These are phyloP conservation scores for Hondaea fermentalgiana DNA, from an alignment of 108 stramenopile genomes.

Conservation along the genomic window DNA sequence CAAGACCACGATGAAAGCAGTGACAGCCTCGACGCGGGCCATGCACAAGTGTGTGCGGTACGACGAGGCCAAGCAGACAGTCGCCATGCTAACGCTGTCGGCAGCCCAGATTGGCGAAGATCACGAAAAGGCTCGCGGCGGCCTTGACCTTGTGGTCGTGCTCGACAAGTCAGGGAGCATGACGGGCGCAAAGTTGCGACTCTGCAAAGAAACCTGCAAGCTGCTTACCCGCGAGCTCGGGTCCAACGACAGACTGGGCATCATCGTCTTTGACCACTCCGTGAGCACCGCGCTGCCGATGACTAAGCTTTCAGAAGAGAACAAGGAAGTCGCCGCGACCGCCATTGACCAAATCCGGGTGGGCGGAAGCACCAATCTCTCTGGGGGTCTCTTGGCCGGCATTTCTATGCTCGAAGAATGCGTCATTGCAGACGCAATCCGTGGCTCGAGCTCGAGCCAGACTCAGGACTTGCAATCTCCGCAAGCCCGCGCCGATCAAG, in stretches of 20 bases:
- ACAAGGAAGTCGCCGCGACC: slow-evolving; percentile 28
- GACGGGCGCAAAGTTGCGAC: slow-evolving; percentile 41
- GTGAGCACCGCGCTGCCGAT: slow-evolving; percentile 43
- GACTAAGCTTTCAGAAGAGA: slow-evolving; percentile 24
- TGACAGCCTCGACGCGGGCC: too few relatives aligned
- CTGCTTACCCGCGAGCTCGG: slow-evolving; percentile 43
- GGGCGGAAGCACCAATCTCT: slow-evolving; percentile 2
- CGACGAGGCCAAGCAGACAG: neutral
- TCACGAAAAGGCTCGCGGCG: slow-evolving; percentile 31
- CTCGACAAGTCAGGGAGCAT: slow-evolving; percentile 50
- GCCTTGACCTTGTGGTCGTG: slow-evolving; percentile 54
- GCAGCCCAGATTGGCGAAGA: neutral
- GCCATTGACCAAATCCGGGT: slow-evolving; percentile 26
- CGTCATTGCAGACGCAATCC: too few relatives aligned
- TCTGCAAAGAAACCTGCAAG: slow-evolving; percentile 55
- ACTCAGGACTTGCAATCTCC: too few relatives aligned
- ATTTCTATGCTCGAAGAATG: slow-evolving; percentile 21
- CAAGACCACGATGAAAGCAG: too few relatives aligned
- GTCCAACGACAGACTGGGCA: slow-evolving; percentile 52
- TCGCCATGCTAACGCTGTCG: neutral
- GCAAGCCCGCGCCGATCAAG: too few relatives aligned
- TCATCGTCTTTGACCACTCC: slow-evolving; percentile 45
- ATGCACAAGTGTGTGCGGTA: too few relatives aligned
- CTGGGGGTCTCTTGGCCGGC: slow-evolving; percentile 7
- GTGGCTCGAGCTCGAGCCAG: too few relatives aligned